Evolutionary conservation across 345 rosid species (phyloP).

Genomic region (Acer negundo): DNA sequence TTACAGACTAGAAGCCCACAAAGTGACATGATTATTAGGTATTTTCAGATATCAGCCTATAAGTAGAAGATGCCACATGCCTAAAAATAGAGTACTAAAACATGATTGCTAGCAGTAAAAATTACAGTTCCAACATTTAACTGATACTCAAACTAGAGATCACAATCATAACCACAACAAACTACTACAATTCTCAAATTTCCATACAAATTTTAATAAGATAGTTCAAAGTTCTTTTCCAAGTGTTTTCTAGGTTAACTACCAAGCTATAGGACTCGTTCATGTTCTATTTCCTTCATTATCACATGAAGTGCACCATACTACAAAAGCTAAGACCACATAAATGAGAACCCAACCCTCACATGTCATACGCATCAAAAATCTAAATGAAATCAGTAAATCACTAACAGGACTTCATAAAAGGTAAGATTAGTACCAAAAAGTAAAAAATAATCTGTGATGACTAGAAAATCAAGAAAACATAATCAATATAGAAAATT

Average conservation of each 20-base stretch:
- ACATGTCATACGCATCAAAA: background rate
- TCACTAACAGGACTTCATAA: background rate
- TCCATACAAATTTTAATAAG: background rate
- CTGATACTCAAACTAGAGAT: background rate
- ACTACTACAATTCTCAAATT: constrained; percentile 5
- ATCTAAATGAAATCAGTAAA: background rate
- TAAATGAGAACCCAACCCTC: background rate
- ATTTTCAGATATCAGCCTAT: background rate
- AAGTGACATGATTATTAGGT: background rate
- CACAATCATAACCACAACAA: background rate
- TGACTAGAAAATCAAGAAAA: background rate
- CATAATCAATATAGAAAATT: background rate
- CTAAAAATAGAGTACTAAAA: background rate
- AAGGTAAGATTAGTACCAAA: background rate
- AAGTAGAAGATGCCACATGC: background rate
- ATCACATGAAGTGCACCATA: constrained; percentile 13
- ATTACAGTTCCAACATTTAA: background rate
- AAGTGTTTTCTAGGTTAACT: background rate
- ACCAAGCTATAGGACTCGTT: constrained; percentile 5
- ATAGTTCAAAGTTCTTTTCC: background rate
- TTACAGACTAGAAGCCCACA: background rate
- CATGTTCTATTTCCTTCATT: background rate
- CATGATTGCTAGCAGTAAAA: background rate
- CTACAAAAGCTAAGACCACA: constrained; percentile 1
- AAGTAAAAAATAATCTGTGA: background rate